Conservation (phyloP, 805 yeast species). For the Schwanniomyces vanrijiae region DNA sequence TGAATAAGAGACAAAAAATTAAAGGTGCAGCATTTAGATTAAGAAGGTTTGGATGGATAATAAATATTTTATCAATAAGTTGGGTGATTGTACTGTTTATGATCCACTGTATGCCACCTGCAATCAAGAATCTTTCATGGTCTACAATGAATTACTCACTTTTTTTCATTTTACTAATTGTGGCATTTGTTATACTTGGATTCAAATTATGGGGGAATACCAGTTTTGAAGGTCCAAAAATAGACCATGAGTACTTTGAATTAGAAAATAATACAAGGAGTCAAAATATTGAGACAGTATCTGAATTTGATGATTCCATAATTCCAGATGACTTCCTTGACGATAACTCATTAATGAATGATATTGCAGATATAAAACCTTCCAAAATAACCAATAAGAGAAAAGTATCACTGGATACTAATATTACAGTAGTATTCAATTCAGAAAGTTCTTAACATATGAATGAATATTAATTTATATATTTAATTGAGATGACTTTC, state of each 20-base stretch:
- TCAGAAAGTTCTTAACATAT: not conserved
- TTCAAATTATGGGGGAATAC: constrained; percentile 62
- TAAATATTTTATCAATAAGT: constrained; percentile 56
- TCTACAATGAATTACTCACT: constrained; percentile 61
- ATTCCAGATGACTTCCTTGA: not conserved
- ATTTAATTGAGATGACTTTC: not conserved
- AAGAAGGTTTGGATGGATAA: constrained; percentile 60
- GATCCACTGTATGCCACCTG: constrained; percentile 71
- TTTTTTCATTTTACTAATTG: constrained; percentile 54
- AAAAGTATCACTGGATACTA: not conserved
- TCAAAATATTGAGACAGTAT: constrained; percentile 3
- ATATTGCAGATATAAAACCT: not conserved
- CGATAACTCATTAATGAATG: not conserved
- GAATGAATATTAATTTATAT: not conserved
- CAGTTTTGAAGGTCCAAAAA: constrained; percentile 63
- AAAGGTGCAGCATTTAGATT: constrained; percentile 70
- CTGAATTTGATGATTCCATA: not conserved
- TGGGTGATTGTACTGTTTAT: constrained; percentile 62
- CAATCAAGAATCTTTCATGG: constrained; percentile 43
- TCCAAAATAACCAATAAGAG: not conserved
- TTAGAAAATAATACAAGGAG: constrained; percentile 23
- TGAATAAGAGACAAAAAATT: constrained; percentile 59
- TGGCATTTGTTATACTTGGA: constrained; percentile 47
- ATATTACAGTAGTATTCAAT: not conserved
- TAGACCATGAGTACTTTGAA: constrained; percentile 46